Evolutionary conservation across 768 basidiomycete species (phyloP).

Genomic region (Hericium rajendrae): DNA sequence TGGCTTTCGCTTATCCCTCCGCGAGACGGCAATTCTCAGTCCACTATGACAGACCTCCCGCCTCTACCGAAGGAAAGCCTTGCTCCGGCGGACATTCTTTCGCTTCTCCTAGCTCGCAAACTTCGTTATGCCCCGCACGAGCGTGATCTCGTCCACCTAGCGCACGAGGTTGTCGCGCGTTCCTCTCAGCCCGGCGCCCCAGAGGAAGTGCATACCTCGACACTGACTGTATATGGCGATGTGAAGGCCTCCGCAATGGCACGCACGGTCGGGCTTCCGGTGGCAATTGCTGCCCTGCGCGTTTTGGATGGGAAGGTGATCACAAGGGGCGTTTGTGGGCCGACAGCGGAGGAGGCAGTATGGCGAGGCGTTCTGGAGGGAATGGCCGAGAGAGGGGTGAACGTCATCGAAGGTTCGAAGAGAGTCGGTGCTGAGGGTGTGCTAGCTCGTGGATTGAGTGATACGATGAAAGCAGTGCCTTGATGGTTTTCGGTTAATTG

Average conservation of each 20-base stretch:
- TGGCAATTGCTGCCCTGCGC: slow-evolving; percentile 70
- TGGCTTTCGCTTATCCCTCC: slow-evolving; percentile 34
- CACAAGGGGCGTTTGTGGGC: slow-evolving; percentile 59
- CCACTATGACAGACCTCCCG: slow-evolving; percentile 23
- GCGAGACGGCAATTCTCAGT: slow-evolving; percentile 13
- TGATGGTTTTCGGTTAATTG: too few relatives aligned
- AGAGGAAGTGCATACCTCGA: slow-evolving; percentile 56
- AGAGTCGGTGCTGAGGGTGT: slow-evolving; percentile 36
- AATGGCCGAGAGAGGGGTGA: slow-evolving; percentile 40
- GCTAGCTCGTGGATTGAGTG: slow-evolving; percentile 5
- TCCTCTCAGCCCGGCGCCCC: slow-evolving; percentile 7
- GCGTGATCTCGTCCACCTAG: slow-evolving; percentile 79
- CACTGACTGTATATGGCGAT: slow-evolving; percentile 54
- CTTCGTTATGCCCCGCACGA: slow-evolving; percentile 63
- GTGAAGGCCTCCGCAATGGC: slow-evolving; percentile 71
- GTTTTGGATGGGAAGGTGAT: slow-evolving; percentile 49
- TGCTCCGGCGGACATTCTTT: slow-evolving; percentile 66
- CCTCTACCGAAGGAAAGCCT: slow-evolving; percentile 32
- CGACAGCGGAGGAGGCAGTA: slow-evolving; percentile 46
- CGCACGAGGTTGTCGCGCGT: slow-evolving; percentile 67
- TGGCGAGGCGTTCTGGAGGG: slow-evolving; percentile 54
- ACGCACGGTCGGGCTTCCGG: slow-evolving; percentile 80
- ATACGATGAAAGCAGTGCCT: too few relatives aligned
- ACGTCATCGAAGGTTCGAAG: slow-evolving; percentile 26
- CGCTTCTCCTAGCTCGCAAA: slow-evolving; percentile 58